Percentiles rank a stretch among this genome's conserved stretches.
Conservation (phyloP, 2,329 filamentous ascomycete species). For the Neopestalotiopsis rosae region DNA sequence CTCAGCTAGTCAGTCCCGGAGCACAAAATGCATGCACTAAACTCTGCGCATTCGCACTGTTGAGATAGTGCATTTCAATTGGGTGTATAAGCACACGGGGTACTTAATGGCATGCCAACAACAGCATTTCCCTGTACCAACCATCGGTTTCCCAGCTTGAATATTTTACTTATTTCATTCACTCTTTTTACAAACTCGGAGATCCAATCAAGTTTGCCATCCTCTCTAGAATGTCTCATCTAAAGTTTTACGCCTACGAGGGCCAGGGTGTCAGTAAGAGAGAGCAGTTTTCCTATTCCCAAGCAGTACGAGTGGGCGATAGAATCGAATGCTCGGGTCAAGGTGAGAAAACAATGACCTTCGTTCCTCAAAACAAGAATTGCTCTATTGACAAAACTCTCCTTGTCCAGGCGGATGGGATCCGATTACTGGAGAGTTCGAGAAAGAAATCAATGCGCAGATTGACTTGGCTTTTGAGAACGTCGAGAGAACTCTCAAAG, state of each 20-base stretch:
- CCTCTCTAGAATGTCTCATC: neutral
- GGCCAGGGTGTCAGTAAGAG: neutral
- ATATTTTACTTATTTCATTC: neutral
- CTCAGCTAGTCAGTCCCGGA: neutral
- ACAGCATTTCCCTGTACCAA: neutral
- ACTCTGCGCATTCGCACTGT: neutral
- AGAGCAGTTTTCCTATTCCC: conserved; percentile 42
- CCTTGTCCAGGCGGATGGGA: conserved; percentile 38
- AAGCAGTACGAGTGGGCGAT: conserved; percentile 55
- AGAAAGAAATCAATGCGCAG: conserved; percentile 46
- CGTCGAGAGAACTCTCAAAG: conserved; percentile 53
- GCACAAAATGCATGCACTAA: neutral
- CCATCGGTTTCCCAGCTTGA: neutral
- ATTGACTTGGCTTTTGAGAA: conserved; percentile 61
- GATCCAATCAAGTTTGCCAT: neutral
- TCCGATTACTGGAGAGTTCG: conserved; percentile 30
- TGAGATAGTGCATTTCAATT: neutral
- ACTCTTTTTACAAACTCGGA: neutral
- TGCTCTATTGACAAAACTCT: neutral
- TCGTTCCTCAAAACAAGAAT: neutral
- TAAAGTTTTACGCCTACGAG: conserved; percentile 1
- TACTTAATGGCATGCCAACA: neutral
- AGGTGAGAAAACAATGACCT: conserved; percentile 36
- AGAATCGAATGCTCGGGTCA: conserved; percentile 52
- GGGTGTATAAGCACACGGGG: neutral